Base-by-base conservation (phyloP, 345 rosid species). In the Gossypium sturtianum region DNA sequence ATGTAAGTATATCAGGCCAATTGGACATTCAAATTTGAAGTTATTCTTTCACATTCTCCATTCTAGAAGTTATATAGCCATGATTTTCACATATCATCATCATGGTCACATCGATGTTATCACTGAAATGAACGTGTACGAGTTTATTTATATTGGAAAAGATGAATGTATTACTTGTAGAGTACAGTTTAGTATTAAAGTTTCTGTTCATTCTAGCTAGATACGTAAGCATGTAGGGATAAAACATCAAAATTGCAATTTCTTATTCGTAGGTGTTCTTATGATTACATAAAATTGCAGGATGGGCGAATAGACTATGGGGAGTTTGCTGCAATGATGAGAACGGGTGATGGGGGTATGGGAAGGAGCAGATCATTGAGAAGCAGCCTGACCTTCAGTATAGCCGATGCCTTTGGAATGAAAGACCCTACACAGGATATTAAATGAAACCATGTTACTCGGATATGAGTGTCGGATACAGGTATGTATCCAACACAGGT, bases 311-410 rank as follows among this genome's bases (percentile, higher is more conserved):
- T 94, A 77, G 98, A 92, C 79, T 94, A 89, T 48, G 84, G 80
- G 10, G 98, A 94, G 85, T 94, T 94, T 75, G 75, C 91, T 3
- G 90, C 97, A 3, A 94, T 92, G 98, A 94, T 93, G 98, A 92
- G 84, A 83, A 84, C 80, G 75, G 86, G 90, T 6, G 93, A 89
- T 57, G 89, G 83, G 25, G 89, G 84, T 23, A 79, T 85, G 57
- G 96, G 93, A 12, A 84, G 88, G 77, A 91, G 81, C 82, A 84
- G 91, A 80, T 88, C 96, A 0, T 88, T 89, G 98, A 93, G 89
- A 85, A 85, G 77, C 79, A 89, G 78, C 82, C 76, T 92, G 83
- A 93, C 90, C 86, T 84, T 91, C 67, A 86, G 76, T 38, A 25
- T 93, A 25, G 97, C 91, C 1, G 97, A 91, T 23, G 99, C 97